phyloP scores from a whole-genome alignment of 768 basidiomycete species.

The Hericium erinaceus region DNA sequence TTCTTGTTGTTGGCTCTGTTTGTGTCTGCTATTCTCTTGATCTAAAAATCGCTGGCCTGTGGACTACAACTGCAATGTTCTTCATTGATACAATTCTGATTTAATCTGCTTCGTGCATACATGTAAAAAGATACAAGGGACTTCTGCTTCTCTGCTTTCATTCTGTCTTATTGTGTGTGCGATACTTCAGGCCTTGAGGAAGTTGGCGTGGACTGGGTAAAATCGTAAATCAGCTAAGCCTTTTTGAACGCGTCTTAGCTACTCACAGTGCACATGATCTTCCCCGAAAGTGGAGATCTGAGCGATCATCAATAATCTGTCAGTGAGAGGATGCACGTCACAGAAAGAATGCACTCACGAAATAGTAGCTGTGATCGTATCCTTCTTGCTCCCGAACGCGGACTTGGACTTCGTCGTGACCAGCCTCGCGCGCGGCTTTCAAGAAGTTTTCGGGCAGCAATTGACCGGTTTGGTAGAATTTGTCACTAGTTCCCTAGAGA shows the following conservation, averaged over 20 bases:
- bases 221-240: slow-evolving; percentile 12
- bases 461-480: slow-evolving; percentile 80
- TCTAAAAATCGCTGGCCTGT: not conserved
- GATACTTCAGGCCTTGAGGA: slow-evolving; percentile 57
- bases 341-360: slow-evolving; percentile 34
- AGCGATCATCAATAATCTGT: not conserved
- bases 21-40: not conserved
- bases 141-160: not conserved
- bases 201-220: slow-evolving; percentile 72
- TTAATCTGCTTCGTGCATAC: too few species aligned
- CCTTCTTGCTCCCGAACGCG: slow-evolving; percentile 71
- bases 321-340: not conserved
- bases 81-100: too few species aligned
- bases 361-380: slow-evolving; percentile 88
- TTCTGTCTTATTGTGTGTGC: not conserved
- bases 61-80: too few species aligned
- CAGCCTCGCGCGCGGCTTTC: slow-evolving; percentile 63
- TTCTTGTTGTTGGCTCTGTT: not conserved
- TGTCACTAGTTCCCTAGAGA: slow-evolving; percentile 64
- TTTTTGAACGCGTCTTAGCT: too few species aligned
- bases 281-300: slow-evolving; percentile 86
- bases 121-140: too few species aligned
- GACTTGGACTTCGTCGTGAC: slow-evolving; percentile 68
- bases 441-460: slow-evolving; percentile 86
- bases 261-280: slow-evolving; percentile 84